These are phyloP conservation scores for Carex sylvatica DNA, from an alignment of 202 grass and related monocot species.

Conservation along the genomic window DNA sequence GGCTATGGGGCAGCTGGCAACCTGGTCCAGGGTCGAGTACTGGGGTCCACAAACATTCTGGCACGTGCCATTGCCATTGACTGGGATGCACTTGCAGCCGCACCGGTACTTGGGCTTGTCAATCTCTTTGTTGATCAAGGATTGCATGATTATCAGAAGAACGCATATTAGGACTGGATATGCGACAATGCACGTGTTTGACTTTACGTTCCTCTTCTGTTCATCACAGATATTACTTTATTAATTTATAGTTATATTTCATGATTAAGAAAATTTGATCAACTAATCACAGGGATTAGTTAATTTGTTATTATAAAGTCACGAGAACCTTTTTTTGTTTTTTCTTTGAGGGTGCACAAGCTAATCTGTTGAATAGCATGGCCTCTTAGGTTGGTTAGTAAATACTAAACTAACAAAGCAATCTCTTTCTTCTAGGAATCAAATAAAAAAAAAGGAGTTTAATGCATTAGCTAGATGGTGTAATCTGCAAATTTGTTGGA, in stretches of 20 bases:
- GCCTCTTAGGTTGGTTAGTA: neutral
- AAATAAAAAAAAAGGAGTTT: neutral
- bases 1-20: slow-evolving; percentile 54
- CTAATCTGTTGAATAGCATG: neutral
- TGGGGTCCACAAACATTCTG: slow-evolving; percentile 60
- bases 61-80: slow-evolving; percentile 19
- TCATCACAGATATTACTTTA: slow-evolving; percentile 3
- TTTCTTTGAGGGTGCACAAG: neutral
- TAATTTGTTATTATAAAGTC: neutral
- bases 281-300: neutral
- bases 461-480: neutral
- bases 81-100: slow-evolving; percentile 51
- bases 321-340: too few relatives aligned
- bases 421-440: neutral
- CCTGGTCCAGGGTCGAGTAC: slow-evolving; percentile 74
- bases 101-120: slow-evolving; percentile 68
- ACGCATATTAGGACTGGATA: slow-evolving; percentile 75
- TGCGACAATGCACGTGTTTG: slow-evolving; percentile 56
- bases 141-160: slow-evolving; percentile 46
- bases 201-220: slow-evolving; percentile 82
- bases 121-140: slow-evolving; percentile 52
- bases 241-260: neutral
- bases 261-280: neutral
- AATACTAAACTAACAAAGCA: neutral
- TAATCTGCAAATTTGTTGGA: neutral